Evolutionary conservation across 352 stramenopile genomes (phyloP), one percentile per base, ranked within the genome.

Genomic region (Globisporangium paroecandrum): DNA sequence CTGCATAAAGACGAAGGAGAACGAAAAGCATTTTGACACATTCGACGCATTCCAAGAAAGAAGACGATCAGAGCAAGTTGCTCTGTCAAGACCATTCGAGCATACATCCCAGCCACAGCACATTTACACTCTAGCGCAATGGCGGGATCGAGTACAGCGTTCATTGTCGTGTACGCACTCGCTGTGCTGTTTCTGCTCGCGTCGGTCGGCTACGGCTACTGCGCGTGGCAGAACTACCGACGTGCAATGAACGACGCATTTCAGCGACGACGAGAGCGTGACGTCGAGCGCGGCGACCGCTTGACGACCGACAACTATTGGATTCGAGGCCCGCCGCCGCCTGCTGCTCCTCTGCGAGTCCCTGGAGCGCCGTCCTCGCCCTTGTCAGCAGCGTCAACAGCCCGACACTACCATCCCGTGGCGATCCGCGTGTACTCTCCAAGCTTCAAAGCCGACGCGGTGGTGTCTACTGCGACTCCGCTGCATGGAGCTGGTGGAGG

Each of bases 181-280:
- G 63, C 66, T 1, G 64, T 76, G 55, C 68, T 79, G 5, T 66
- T 82, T 25, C 70, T 78, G 38, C 18, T 77, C 4, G 66, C 13
- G 3, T 68, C 69, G 1, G 65, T 78, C 25, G 56, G 46, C 18
- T 83, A 79, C 49, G 76, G 63, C 27, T 68, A 70, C 27, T 65
- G 61, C 38, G 73, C 73, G 25, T 83, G 76, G 76, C 69, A 55
- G 43, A 71, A 81, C 62, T 83, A 83, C 43, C 68, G 74, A 9
- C 27, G 41, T 8, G 59, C 71, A 20, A 78, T 83, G 68, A 22
- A 69, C 5, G 71, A 71, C 4, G 76, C 71, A 4, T 62, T 83
- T 51, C 36, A 66, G 34, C 64, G 71, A 13, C 60, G 71, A 12
- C 74, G 65, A 57, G 73, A 73, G 8, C 76, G 67, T 15, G 67